Evolutionary conservation across 257 asterid genomes (phyloP).

Genomic region (Perilla frutescens): DNA sequence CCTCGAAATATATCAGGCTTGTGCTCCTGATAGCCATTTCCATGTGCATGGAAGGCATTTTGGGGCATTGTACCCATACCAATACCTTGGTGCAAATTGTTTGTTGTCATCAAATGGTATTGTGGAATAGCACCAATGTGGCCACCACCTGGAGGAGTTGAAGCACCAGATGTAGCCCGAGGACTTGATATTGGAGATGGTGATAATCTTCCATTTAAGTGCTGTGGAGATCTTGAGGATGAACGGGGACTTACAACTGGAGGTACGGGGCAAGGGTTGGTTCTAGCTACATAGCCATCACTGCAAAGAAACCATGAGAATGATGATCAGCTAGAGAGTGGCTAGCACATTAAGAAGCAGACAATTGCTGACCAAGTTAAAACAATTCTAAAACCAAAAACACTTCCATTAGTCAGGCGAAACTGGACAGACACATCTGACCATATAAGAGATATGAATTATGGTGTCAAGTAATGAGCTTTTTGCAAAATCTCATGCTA

Average conservation of each 20-base stretch:
- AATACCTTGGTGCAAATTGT: conserved; percentile 54
- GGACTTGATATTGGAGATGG: conserved; percentile 86
- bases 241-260: conserved; percentile 74
- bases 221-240: conserved; percentile 70
- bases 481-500: conserved; percentile 1
- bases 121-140: conserved; percentile 49
- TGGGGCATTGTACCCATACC: conserved; percentile 38
- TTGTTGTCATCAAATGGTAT: conserved; percentile 39
- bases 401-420: neutral
- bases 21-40: conserved; percentile 48
- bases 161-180: conserved; percentile 65
- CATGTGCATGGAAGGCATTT: conserved; percentile 47
- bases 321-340: conserved; percentile 18
- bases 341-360: neutral
- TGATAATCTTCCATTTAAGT: conserved; percentile 47
- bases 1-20: conserved; percentile 54
- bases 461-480: neutral
- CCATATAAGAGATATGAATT: neutral
- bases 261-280: conserved; percentile 70
- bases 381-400: neutral
- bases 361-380: neutral
- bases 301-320: conserved; percentile 46
- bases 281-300: conserved; percentile 55
- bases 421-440: conserved; percentile 6
- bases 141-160: conserved; percentile 69